Evolutionary conservation across 2,329 filamentous ascomycete genomes (phyloP).

Genomic region (Pezicula radicicola): DNA sequence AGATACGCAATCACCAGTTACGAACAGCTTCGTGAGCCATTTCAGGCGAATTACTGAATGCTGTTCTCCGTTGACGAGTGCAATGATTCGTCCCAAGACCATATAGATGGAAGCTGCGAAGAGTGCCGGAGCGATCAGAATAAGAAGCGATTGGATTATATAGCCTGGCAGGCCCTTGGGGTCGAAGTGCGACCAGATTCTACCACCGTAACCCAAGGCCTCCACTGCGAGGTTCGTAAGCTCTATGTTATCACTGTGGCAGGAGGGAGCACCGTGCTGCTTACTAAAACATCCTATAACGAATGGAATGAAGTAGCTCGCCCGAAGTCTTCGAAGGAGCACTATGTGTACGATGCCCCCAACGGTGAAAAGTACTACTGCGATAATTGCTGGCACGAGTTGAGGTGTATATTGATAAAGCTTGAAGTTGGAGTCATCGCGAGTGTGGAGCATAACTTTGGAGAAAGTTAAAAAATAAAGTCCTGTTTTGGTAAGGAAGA

Average conservation of each 20-base stretch:
- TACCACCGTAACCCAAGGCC: constrained; percentile 29
- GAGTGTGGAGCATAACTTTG: background rate
- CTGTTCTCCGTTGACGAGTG: constrained; percentile 28
- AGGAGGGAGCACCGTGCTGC: background rate
- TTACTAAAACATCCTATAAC: background rate
- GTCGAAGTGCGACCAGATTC: constrained; percentile 15
- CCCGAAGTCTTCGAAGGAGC: background rate
- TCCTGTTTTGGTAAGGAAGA: background rate
- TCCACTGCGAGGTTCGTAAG: constrained; percentile 27
- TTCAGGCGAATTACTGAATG: constrained; percentile 33
- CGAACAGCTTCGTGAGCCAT: constrained; percentile 42
- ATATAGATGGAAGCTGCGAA: constrained; percentile 21
- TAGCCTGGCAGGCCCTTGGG: constrained; percentile 21
- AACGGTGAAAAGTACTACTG: background rate
- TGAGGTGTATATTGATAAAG: background rate
- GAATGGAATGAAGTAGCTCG: background rate
- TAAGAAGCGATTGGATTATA: constrained; percentile 30
- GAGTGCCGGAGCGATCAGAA: constrained; percentile 32
- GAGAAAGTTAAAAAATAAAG: background rate
- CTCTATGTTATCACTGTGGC: background rate
- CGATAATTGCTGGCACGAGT: background rate
- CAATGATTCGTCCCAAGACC: constrained; percentile 30
- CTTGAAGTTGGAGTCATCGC: background rate
- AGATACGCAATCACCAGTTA: constrained; percentile 38
- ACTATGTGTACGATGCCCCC: background rate